A percentile compares a stretch with the other conserved stretches of the same genome.
phyloP scores from a whole-genome alignment of 164 flowering plant species.

The Piper longum region DNA sequence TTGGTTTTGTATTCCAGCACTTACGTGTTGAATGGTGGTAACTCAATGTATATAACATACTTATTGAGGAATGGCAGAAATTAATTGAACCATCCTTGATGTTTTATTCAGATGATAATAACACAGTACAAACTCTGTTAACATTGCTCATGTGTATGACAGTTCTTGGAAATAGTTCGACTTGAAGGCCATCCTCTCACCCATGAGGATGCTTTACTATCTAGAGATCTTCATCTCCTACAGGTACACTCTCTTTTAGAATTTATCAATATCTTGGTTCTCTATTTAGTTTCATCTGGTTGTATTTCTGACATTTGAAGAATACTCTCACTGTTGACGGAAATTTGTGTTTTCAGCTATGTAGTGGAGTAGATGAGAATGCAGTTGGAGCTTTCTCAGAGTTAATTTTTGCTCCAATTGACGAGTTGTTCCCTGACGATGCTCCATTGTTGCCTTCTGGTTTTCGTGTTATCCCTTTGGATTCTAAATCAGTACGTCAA shows the following conservation, averaged over 20 bases:
- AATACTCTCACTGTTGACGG: neutral
- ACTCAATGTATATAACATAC: too few species aligned
- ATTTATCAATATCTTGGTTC: neutral
- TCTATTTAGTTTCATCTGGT: neutral
- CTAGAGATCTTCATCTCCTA: constrained; percentile 78
- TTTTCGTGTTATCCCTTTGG: constrained; percentile 74
- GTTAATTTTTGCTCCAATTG: constrained; percentile 89
- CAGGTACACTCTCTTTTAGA: constrained; percentile 33
- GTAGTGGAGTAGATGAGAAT: constrained; percentile 77
- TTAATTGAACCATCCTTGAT: too few species aligned
- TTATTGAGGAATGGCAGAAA: neutral
- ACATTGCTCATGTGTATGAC: neutral
- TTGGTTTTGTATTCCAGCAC: too few species aligned
- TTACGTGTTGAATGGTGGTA: too few species aligned
- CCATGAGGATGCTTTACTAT: constrained; percentile 59
- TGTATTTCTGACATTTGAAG: neutral
- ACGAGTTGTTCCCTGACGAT: constrained; percentile 92
- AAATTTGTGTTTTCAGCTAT: constrained; percentile 34
- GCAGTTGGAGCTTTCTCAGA: constrained; percentile 86
- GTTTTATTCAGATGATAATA: too few species aligned
- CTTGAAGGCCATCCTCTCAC: constrained; percentile 80
- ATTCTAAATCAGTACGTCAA: constrained; percentile 60
- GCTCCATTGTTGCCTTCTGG: constrained; percentile 81
- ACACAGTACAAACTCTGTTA: too few species aligned
- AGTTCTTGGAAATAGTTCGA: constrained; percentile 84